Base-by-base conservation (phyloP, 129 eudicot species). In the Kitagawia praeruptora region DNA sequence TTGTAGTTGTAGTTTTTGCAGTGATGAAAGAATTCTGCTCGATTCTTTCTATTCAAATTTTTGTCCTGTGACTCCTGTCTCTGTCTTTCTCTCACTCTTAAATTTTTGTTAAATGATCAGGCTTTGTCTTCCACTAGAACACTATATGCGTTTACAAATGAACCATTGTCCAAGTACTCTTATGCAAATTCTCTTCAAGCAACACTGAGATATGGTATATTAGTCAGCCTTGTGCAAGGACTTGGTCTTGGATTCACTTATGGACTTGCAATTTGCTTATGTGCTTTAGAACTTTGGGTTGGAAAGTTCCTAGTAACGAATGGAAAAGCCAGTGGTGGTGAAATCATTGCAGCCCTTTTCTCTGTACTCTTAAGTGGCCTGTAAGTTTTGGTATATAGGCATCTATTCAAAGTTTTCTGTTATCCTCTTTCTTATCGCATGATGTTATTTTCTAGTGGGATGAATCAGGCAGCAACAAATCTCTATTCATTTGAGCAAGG, bases 271-370 rank as follows among this genome's bases (percentile, higher is more conserved):
- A 87, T 89, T 71, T 89, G 91, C 76, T 89, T 90, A 25, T 89
- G 93, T 85, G 89, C 93, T 23, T 81, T 89, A 80, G 86, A 89
- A 51, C 93, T 89, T 80, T 89, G 91, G 91, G 88, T 85, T 4
- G 93, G 91, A 58, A 80, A 83, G 73, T 85, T 87, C 47, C 77
- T 89, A 79, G 87, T 89, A 39, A 86, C 87, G n/a, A 64, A 53
- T 79, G 88, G 87, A 76, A 89, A 87, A 83, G 82, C 84, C 38
- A 80, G 58, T 40, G 93, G 93, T 41, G 87, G 89, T 79, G 90
- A 87, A 87, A 85, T 87, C 44, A 46, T 87, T n/a, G 86, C 87
- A 31, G 85, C 93, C 37, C 75, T 89, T 77, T 89, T 87, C 37
- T 85, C 93, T 44, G 81, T 85, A 64, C 72, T 89, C 51, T 77